Base-by-base conservation (phyloP, 169 alveolate species). In the Plasmodium berghei region DNA sequence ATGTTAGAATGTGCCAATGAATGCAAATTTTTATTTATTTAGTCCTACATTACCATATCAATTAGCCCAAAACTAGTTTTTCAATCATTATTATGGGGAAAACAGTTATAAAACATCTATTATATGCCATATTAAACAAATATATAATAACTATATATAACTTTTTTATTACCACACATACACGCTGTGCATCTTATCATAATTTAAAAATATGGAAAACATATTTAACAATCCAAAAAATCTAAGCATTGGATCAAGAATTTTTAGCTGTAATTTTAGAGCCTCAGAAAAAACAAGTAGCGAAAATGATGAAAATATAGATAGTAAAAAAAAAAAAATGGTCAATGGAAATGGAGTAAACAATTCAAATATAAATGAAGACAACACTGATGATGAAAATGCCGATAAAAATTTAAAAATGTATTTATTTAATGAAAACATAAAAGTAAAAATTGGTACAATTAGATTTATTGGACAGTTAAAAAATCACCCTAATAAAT, bases 401-500 rank as follows among this genome's bases (percentile, higher is more conserved):
- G 90, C 42, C 12, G 90, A 83, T 71, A 72, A 83, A 54, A 83
- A 83, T 49, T 59, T 83, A 46, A 62, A 55, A 58, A 67, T 56
- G 52, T 83, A 83, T 28, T 72, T 83, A 34, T 66, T 83, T 59
- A 83, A 83, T 42, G 85, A 83, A 61, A 62, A 83, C 18, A 67
- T 54, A 66, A 69, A 56, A 14, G 45, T 83, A 55, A 83, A 83
- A 72, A 62, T 83, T 40, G 90, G 90, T 9, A 83, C 90, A 20
- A 62, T 83, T 45, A 71, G 90, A 58, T 83, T 42, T 62, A 83
- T 83, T 4, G 90, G 90, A 20, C 26, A 55, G 26, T 62, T 83
- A 24, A 83, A 83, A 61, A 83, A 83, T 83, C 85, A 83, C 18
- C 90, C 70, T 26, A 49, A 24, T 16, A 16, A 24, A 18, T 22